Conservation (phyloP, 2,329 filamentous ascomycete genomes). For the Cryphonectria parasitica region DNA sequence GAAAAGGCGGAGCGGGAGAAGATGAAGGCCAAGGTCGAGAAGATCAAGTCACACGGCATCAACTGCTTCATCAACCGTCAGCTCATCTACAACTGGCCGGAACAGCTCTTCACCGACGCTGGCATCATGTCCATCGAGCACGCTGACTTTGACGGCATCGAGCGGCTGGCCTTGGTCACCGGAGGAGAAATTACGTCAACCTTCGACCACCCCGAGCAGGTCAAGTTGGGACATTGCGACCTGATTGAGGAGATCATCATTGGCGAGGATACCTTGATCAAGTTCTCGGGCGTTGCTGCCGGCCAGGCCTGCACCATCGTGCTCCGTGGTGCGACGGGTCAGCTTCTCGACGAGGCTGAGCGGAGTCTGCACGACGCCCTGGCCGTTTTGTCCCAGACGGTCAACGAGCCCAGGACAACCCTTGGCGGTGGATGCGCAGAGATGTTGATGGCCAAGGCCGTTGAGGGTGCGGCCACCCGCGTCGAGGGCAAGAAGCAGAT, state of each 20-base stretch:
- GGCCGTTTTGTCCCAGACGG: conserved; percentile 93
- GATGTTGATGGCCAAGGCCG: conserved; percentile 99
- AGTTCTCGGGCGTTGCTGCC: conserved; percentile 93
- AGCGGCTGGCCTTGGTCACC: conserved; percentile 90
- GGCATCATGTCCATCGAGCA: conserved; percentile 99
- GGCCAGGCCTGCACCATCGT: conserved; percentile 97
- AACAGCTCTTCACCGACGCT: conserved; percentile 96
- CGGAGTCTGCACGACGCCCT: conserved; percentile 94
- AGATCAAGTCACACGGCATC: conserved; percentile 97
- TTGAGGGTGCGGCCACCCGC: conserved; percentile 89
- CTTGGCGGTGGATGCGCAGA: conserved; percentile 95
- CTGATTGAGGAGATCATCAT: conserved; percentile 98
- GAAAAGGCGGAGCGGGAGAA: conserved; percentile 98
- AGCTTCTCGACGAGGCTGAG: conserved; percentile 95
- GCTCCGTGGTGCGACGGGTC: conserved; percentile 92
- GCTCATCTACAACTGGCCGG: conserved; percentile 99
- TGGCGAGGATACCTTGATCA: conserved; percentile 95
- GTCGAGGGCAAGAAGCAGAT: conserved; percentile 96
- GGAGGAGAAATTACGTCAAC: conserved; percentile 97
- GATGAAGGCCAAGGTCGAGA: conserved; percentile 99
- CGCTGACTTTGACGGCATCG: conserved; percentile 97
- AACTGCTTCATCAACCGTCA: conserved; percentile 99
- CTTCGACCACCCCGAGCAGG: conserved; percentile 96
- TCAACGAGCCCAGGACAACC: conserved; percentile 91
- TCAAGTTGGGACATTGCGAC: conserved; percentile 94